Evolutionary conservation across 1,284 basidiomycete genomes (phyloP), one percentile per base, ranked within the genome.

Genomic region (Boletus mariae): DNA sequence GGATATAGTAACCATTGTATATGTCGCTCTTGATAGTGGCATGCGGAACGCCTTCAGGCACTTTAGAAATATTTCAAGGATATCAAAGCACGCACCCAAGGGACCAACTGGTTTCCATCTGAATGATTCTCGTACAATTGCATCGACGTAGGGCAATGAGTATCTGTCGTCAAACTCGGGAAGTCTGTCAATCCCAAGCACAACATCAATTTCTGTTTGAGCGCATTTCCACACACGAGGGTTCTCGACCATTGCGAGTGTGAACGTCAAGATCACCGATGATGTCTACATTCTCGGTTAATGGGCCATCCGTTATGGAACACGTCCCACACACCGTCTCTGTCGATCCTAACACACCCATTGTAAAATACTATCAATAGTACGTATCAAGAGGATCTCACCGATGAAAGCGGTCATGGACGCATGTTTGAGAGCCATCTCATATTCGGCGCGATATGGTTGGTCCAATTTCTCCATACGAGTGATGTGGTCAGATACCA

Each of bases 101-200:
- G 69, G 66, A 29, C 13, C 32, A 3, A 57, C 54, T 1, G 59
- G 59, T 31, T 55, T 48, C 57, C 59, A 62, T 25, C 60, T 65
- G 55, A 55, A 54, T 13, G 26, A 61, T 57, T 77, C 76, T 42
- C 71, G 68, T 9, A 77, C 54, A 7, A 73, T 40, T 1, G 68
- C 70, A 6, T 64, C 60, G 10, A 75, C 51, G 47, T 74, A 76
- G 0, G 72, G 71, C 26, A 77, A 57, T 0, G 51, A 53, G 3
- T 61, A 51, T 26, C 68, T 57, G 49, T 78, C 77, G 9, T 61
- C 61, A 28, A 74, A 71, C 0, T 57, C 64, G 0, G 76, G 76
- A 1, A 77, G 60, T 13, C 71, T 60, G 9, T 67, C 65, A 1
- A 37, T 40, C 4, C 73, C 73, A 17, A 73, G 46, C 5, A 73